Conservation (phyloP, 164 flowering plant genomes). For the Nymphaea colorata region DNA sequence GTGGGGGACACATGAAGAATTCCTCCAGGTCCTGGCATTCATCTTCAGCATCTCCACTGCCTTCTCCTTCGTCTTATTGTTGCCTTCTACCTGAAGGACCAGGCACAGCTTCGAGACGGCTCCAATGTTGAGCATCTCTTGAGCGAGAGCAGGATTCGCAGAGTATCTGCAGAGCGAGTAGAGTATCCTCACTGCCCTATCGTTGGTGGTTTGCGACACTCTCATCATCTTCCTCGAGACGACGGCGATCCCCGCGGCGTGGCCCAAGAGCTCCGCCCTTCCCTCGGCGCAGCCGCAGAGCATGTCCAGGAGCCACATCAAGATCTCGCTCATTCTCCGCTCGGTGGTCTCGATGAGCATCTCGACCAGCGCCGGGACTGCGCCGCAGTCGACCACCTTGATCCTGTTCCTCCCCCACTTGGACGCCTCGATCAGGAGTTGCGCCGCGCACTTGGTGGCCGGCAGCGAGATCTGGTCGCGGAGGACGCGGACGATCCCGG, state of each 20-base stretch:
- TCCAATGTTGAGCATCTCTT: conserved; percentile 78
- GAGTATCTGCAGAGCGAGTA: conserved; percentile 38
- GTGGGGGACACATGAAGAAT: conserved; percentile 47
- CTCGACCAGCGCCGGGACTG: conserved; percentile 43
- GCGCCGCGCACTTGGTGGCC: conserved; percentile 45
- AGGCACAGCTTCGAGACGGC: conserved; percentile 73
- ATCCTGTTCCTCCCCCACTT: conserved; percentile 76
- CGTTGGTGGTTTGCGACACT: conserved; percentile 56
- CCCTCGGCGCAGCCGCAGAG: conserved; percentile 78
- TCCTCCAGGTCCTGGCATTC: conserved; percentile 70
- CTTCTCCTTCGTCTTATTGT: conserved; percentile 51
- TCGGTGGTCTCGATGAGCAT: conserved; percentile 30
- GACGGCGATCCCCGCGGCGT: conserved; percentile 58
- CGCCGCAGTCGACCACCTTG: conserved; percentile 53
- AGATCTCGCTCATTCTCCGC: conserved; percentile 36
- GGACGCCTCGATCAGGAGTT: conserved; percentile 38
- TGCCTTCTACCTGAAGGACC: conserved; percentile 48
- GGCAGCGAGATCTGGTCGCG: conserved; percentile 40
- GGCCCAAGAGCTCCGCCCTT: conserved; percentile 48
- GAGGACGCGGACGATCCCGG: conserved; percentile 22
- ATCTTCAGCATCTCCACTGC: conserved; percentile 47
- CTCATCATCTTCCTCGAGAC: conserved; percentile 77
- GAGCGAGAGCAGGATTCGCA: conserved; percentile 37
- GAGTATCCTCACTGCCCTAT: conserved; percentile 55
- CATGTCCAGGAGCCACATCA: conserved; percentile 33